A percentile compares a stretch with the other conserved stretches of the same genome.
Conservation (phyloP, 2,329 filamentous ascomycete species). For the Fusarium agapanthi region DNA sequence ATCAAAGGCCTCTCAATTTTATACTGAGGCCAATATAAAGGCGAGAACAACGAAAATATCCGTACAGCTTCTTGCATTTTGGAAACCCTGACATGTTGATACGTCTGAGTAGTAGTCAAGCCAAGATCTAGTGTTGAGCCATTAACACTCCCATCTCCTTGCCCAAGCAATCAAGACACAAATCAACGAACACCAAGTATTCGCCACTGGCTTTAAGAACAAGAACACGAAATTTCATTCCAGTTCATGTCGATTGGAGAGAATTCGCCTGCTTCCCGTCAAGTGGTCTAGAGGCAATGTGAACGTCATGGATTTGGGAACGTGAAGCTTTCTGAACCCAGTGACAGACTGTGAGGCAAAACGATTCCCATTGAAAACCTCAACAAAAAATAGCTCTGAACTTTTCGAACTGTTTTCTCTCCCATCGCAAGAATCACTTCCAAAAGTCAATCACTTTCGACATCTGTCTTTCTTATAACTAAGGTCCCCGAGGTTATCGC, state of each 20-base stretch:
- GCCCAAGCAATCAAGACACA: neutral
- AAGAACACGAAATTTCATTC: neutral
- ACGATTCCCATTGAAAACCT: neutral
- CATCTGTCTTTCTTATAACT: neutral
- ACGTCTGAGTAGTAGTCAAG: neutral
- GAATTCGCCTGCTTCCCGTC: neutral
- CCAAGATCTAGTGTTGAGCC: too few relatives aligned
- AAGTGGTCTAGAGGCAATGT: conserved; percentile 4
- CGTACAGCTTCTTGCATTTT: neutral
- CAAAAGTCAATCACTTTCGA: neutral
- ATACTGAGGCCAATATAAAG: neutral
- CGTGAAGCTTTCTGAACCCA: neutral
- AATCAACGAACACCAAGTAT: neutral
- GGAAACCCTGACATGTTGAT: neutral
- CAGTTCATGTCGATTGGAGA: neutral
- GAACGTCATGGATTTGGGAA: conserved; percentile 19
- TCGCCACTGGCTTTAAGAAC: conserved; percentile 1
- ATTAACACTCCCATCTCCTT: neutral
- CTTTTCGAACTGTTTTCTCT: neutral
- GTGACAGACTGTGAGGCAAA: conserved; percentile 13
- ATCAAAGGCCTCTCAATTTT: neutral
- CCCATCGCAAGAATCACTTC: neutral
- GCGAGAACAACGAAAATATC: neutral
- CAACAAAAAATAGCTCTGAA: too few relatives aligned
- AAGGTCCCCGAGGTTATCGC: conserved; percentile 13